Evolutionary conservation across 352 stramenopile genomes (phyloP), one percentile per base, ranked within the genome.

Genomic region (Phytophthora citrophthora): DNA sequence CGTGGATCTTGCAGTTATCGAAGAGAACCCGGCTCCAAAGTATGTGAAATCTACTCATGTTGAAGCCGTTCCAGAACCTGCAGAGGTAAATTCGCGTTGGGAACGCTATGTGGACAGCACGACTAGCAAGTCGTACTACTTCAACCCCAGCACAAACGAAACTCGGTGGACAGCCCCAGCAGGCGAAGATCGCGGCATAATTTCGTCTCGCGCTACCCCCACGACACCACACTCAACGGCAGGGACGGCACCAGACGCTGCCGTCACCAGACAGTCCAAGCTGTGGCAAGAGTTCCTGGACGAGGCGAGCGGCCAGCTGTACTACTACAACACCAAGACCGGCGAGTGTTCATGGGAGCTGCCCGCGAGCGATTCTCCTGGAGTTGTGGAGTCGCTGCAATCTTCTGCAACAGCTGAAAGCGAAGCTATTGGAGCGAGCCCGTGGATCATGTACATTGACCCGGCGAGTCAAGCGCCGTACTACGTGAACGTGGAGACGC

Each of bases 251-350:
- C 46, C 41, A 44, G 53, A 60, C 36, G 49, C 23, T 27, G 36
- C 9, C 13, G 49, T 66, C 24, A 57, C 5, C 52, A 40, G 18
- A 10, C 39, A 50, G 26, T 3, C 67, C 20, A 34, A 68, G 10
- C 36, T 51, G 23, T 93, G 86, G 86, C 72, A 86, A 40, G 74
- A 73, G 43, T 84, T 87, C 44, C 64, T 90, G 43, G 84, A 94
- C 49, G 54, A 79, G 7, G 68, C 66, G 11, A 87, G 62, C n/a
- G 71, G 78, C 6, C 71, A 81, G 26, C 65, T 68, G 39, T 94
- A 86, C 55, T 93, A 93, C 68, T 90, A 89, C 70, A 93, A 93
- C 64, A 48, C 61, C 49, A 51, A 46, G 41, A 91, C 84, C 0
- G 71, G 78, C 11, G 82, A 88, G 61, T 84, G 79, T 47, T 76